Conservation (phyloP, 441 rosid species). For the Gossypium aridum region DNA sequence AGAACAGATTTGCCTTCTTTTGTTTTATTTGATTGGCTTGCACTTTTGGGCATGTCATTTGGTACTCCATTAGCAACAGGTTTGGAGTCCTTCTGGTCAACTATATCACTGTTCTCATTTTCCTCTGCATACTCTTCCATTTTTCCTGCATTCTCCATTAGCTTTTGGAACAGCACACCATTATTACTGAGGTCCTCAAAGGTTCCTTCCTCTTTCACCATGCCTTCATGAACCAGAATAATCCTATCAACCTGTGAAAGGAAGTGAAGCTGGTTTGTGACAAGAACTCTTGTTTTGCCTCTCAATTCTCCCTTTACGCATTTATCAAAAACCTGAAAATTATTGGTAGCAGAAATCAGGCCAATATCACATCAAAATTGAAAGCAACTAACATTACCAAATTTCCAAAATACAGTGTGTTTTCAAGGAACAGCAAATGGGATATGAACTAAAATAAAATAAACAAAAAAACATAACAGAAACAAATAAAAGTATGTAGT, state of each 20-base stretch:
- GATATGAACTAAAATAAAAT: not conserved
- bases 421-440: not conserved
- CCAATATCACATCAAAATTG: constrained; percentile 2
- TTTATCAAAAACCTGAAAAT: constrained; percentile 76
- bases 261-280: constrained; percentile 93
- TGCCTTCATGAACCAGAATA: constrained; percentile 78
- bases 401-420: not conserved
- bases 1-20: constrained; percentile 86
- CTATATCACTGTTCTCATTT: constrained; percentile 37
- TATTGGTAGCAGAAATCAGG: constrained; percentile 17
- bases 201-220: constrained; percentile 85
- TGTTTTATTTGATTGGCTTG: constrained; percentile 34
- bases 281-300: constrained; percentile 90
- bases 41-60: constrained; percentile 33
- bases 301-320: constrained; percentile 78
- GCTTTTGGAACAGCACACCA: constrained; percentile 72
- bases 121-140: constrained; percentile 83
- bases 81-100: constrained; percentile 33
- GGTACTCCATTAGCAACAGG: constrained; percentile 48
- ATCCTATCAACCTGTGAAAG: constrained; percentile 91
- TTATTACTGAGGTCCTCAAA: constrained; percentile 72
- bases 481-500: not conserved
- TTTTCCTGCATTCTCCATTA: constrained; percentile 98
- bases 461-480: not conserved
- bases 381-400: constrained; percentile 6